These are phyloP conservation scores for Allantophomopsis lycopodina DNA, from an alignment of 2,329 filamentous ascomycete species.

Conservation along the genomic window DNA sequence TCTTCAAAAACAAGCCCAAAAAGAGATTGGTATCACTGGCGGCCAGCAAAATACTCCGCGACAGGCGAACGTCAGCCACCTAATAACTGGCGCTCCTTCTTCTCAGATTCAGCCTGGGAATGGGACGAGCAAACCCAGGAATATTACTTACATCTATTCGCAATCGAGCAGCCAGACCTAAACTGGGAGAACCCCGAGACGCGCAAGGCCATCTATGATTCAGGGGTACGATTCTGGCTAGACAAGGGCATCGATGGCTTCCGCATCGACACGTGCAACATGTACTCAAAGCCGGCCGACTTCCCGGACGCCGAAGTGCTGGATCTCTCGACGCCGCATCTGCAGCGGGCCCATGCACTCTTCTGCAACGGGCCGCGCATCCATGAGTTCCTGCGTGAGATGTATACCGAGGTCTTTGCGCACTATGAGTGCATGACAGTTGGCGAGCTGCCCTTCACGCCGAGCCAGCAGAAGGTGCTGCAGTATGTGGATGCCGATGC, in stretches of 20 bases:
- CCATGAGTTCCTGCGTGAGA: conserved; percentile 53
- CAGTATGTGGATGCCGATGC: conserved; percentile 43
- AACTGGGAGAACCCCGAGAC: conserved; percentile 68
- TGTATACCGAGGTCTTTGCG: conserved; percentile 42
- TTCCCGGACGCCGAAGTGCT: conserved; percentile 44
- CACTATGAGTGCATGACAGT: conserved; percentile 56
- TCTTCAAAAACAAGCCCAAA: conserved; percentile 34
- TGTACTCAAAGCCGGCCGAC: conserved; percentile 49
- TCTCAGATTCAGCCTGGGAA: conserved; percentile 48
- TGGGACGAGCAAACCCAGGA: conserved; percentile 61
- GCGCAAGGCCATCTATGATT: conserved; percentile 55
- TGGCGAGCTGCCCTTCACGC: conserved; percentile 53
- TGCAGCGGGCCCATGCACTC: conserved; percentile 38
- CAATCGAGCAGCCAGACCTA: conserved; percentile 66
- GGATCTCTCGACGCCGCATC: conserved; percentile 23
- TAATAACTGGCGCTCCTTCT: conserved; percentile 59
- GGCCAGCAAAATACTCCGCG: conserved; percentile 34
- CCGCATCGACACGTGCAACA: conserved; percentile 63
- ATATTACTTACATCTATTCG: conserved; percentile 68
- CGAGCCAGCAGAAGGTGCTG: conserved; percentile 40
- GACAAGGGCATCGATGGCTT: conserved; percentile 60
- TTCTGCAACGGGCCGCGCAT: conserved; percentile 57
- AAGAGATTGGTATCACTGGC: conserved; percentile 55
- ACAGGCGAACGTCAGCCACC: conserved; percentile 53
- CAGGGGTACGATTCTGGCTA: conserved; percentile 69